These are phyloP conservation scores for Pinus taeda DNA, from an alignment of 75 land plant genomes.

Conservation along the genomic window DNA sequence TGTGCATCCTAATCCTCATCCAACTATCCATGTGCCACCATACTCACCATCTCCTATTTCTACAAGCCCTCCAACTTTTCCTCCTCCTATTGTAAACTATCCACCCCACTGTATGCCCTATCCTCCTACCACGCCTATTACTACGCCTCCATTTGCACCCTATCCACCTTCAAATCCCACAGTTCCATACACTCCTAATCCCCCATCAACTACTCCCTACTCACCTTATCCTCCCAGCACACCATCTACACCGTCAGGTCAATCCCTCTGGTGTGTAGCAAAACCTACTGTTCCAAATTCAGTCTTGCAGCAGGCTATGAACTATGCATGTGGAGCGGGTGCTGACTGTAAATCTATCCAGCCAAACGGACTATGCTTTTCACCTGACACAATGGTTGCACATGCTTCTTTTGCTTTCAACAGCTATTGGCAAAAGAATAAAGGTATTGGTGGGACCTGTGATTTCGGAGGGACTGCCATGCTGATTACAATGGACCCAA, in stretches of 20 bases:
- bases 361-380: slow-evolving; percentile 45
- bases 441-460: slow-evolving; percentile 48
- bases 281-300: slow-evolving; percentile 71
- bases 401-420: slow-evolving; percentile 85
- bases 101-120: slow-evolving; percentile 11
- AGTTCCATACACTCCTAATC: not conserved
- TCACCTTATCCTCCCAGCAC: too few species aligned
- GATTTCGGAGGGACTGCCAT: slow-evolving; percentile 70
- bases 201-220: slow-evolving; percentile 5
- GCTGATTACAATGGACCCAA: slow-evolving; percentile 65
- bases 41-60: not conserved
- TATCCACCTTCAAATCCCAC: slow-evolving; percentile 7
- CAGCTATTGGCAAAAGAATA: slow-evolving; percentile 68
- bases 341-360: slow-evolving; percentile 54
- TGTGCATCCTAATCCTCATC: slow-evolving; percentile 1
- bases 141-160: not conserved
- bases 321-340: slow-evolving; percentile 68
- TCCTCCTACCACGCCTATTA: slow-evolving; percentile 6
- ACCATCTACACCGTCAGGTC: too few species aligned
- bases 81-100: not conserved
- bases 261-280: slow-evolving; percentile 72
- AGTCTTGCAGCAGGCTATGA: slow-evolving; percentile 61
- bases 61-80: not conserved
- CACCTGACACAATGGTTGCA: slow-evolving; percentile 44
- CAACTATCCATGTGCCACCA: slow-evolving; percentile 2